Base-by-base conservation (phyloP, 257 asterid species). In the Fraxinus pennsylvanica region DNA sequence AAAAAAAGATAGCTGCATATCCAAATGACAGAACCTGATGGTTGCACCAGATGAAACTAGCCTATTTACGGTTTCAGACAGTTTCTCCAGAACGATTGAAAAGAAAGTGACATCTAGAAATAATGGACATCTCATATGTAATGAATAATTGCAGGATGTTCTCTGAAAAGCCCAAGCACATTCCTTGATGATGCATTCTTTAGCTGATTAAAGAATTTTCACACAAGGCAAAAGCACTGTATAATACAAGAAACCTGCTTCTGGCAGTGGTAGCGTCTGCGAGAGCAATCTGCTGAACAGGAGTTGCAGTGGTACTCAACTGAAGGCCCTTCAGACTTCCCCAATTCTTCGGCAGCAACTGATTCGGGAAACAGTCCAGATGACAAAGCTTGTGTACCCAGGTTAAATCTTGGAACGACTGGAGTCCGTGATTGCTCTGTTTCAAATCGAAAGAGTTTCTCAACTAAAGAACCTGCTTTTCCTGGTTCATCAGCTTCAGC, bases 241-340 rank as follows among this genome's bases (percentile, higher is more conserved):
- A 39, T 72, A 76, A 57, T 77, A 82, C n/a, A 80, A 78, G 27
- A 81, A 80, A 96, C 98, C 99, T 96, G 98, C 85, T 90, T 93
- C 91, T 93, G 99, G 83, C 99, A 96, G 86, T 96, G 99, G 83
- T 96, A 96, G 78, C 99, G 97, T 88, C 90, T 96, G 78, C 98
- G 84, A 67, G 99, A 96, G 80, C 99, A 96, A 88, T 96, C 99
- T 74, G 94, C 97, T 15, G 99, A 90, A 82, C 99, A 96, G 59
- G 97, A 96, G 84, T 96, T 92, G 81, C 99, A 96, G 76, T 95
- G 99, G 81, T 95, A 95, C 87, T 90, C 97, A 5, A 93, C 98
- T 75, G 89, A 74, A 72, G 94, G 96, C 30, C 86, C 99, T 85
- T 96, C 99, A n/a, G 97, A 89, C 83, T 93, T 96, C 83, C 83